A percentile compares a stretch with the other conserved stretches of the same genome.
Conservation (phyloP, 208 protist genomes). For the Phytomonas sp. region DNA sequence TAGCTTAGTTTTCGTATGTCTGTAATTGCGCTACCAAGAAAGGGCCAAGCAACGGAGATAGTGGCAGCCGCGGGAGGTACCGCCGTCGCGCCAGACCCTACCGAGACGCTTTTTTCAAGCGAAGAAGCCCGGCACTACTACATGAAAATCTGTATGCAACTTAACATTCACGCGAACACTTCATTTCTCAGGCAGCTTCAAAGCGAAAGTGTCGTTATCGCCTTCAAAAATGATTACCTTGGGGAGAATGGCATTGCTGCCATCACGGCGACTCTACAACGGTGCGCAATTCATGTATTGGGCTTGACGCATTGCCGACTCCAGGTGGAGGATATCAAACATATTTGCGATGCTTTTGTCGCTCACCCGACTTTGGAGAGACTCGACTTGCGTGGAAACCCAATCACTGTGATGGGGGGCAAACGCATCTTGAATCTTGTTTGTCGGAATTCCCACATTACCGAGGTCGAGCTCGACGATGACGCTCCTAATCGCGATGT, state of each 20-base stretch:
- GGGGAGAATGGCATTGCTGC: constrained; percentile 61
- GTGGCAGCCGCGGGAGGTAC: neutral
- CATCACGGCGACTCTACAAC: constrained; percentile 56
- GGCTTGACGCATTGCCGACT: constrained; percentile 43
- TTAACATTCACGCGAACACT: constrained; percentile 18
- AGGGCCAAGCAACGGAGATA: neutral
- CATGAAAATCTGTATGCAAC: neutral
- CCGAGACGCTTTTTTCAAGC: neutral
- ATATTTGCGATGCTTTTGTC: constrained; percentile 38
- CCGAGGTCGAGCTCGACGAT: constrained; percentile 49
- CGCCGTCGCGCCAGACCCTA: neutral
- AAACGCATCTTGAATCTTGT: constrained; percentile 54
- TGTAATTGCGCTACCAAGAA: neutral
- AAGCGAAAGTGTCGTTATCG: constrained; percentile 31
- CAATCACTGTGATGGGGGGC: constrained; percentile 31
- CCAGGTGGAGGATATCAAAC: constrained; percentile 32
- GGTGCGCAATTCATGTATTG: constrained; percentile 37
- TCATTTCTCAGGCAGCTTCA: constrained; percentile 60
- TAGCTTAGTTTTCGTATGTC: neutral
- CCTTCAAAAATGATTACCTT: constrained; percentile 79
- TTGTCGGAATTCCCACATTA: constrained; percentile 40
- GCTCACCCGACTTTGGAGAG: constrained; percentile 52
- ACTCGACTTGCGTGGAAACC: constrained; percentile 68
- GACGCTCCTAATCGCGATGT: constrained; percentile 48
- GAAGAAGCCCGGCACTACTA: neutral